Evolutionary conservation across 140 eudicot species (phyloP), one percentile per base, ranked within the genome.

Genomic region (Erigeron philadelphicus): DNA sequence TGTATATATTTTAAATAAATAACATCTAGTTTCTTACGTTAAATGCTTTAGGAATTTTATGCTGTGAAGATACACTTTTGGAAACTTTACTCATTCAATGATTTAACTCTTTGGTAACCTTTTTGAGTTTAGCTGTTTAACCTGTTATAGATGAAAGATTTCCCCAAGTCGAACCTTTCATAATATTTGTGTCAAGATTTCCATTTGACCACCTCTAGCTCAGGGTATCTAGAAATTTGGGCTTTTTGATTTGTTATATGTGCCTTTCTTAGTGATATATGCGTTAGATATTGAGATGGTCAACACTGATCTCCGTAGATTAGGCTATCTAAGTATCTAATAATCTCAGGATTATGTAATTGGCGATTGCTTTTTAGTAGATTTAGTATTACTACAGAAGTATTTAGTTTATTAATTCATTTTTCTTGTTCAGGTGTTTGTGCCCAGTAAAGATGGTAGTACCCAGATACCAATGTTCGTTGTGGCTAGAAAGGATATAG

Each of bases 381-480:
- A 31, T 59, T 10, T 71, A 16, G 5, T 25, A 59, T 45, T 71
- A 72, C 21, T 47, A 46, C 47, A 54, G 8, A 73, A 23, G 50
- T 41, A 63, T 17, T 3, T 41, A 21, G 38, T 67, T 55, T 18
- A 15, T 21, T 73, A 11, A 46, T 52, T 50, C 17, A 38, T 45
- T n/a, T 48, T 65, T 72, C 17, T 23, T 59, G 21, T 31, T 56
- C 86, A 89, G 96, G 96, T 82, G 11, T 89, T 89, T 67, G 96
- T 83, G 48, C 49, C 82, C 40, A 84, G 96, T 76, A 89, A 86
- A 78, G 96, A 89, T 72, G 96, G 96, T 45, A 72, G 96, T 45
- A 72, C 90, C 21, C 64, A 72, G 62, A 86, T 86, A 60, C 96
- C 96, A 35, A 78, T 84, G 81, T 89, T 89, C 69, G 84, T 89